Conservation (phyloP, 257 asterid species). For the Nyctanthes arbortristis region DNA sequence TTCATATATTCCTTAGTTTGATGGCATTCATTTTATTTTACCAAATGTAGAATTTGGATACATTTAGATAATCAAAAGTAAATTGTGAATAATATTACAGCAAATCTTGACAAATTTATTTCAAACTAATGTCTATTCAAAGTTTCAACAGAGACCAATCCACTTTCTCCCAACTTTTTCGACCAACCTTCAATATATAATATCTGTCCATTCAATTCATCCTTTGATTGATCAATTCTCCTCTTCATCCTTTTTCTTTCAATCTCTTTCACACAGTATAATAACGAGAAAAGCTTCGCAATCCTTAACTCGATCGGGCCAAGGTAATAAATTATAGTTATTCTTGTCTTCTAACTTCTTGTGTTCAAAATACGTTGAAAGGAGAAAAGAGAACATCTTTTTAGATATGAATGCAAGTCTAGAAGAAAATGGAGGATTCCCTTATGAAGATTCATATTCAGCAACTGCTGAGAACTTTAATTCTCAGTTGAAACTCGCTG, state of each 20-base stretch:
- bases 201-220: no score
- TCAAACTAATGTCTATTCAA: background rate
- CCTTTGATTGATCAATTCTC: background rate
- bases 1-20: no score
- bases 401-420: conserved; percentile 25
- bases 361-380: no score
- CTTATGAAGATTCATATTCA: conserved; percentile 13
- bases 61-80: background rate
- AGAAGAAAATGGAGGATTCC: conserved; percentile 12
- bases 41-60: background rate
- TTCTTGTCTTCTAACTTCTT: no score
- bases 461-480: conserved; percentile 24
- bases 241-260: background rate
- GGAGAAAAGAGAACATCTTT: no score
- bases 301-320: background rate
- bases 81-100: background rate
- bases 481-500: conserved; percentile 17
- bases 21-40: background rate
- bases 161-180: background rate
- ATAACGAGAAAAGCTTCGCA: background rate
- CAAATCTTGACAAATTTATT: background rate
- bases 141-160: background rate
- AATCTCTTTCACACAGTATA: background rate
- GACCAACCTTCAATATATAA: no score
- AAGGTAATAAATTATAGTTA: no score